Evolutionary conservation across 2,329 filamentous ascomycete genomes (phyloP).

Genomic region (Bipolaris zeicola): DNA sequence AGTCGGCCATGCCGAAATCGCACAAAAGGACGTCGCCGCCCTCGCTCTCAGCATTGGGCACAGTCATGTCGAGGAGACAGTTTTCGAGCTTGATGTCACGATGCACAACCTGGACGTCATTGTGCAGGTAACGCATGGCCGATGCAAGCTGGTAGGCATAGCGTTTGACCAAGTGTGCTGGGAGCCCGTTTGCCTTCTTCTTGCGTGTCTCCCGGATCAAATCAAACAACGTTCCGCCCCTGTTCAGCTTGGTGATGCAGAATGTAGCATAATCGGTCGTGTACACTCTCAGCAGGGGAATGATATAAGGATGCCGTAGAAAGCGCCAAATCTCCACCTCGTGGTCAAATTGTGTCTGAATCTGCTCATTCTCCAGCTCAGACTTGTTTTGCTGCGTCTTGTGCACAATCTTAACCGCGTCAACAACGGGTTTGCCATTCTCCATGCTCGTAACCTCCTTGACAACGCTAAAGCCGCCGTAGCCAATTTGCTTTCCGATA

Average conservation of each 20-base stretch:
- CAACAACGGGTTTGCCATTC: slow-evolving; percentile 58
- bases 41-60: slow-evolving; percentile 53
- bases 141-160: slow-evolving; percentile 68
- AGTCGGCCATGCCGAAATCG: slow-evolving; percentile 73
- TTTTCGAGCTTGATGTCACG: slow-evolving; percentile 73
- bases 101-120: slow-evolving; percentile 69
- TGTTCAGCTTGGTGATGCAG: slow-evolving; percentile 68
- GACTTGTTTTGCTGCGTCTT: slow-evolving; percentile 61
- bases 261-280: slow-evolving; percentile 72
- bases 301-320: slow-evolving; percentile 65
- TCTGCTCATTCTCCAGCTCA: slow-evolving; percentile 67
- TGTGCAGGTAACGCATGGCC: slow-evolving; percentile 69
- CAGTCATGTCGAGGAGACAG: slow-evolving; percentile 64
- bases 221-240: slow-evolving; percentile 69
- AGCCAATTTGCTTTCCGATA: slow-evolving; percentile 69
- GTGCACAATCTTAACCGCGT: slow-evolving; percentile 71
- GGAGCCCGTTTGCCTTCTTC: slow-evolving; percentile 52
- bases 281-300: slow-evolving; percentile 67
- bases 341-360: slow-evolving; percentile 71
- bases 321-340: slow-evolving; percentile 72
- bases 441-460: slow-evolving; percentile 70
- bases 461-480: slow-evolving; percentile 69
- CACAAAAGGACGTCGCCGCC: slow-evolving; percentile 66
- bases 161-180: slow-evolving; percentile 59
- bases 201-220: slow-evolving; percentile 61